Evolutionary conservation across 768 basidiomycete genomes (phyloP), one percentile per base, ranked within the genome.

Genomic region (Mycena rebaudengoi): DNA sequence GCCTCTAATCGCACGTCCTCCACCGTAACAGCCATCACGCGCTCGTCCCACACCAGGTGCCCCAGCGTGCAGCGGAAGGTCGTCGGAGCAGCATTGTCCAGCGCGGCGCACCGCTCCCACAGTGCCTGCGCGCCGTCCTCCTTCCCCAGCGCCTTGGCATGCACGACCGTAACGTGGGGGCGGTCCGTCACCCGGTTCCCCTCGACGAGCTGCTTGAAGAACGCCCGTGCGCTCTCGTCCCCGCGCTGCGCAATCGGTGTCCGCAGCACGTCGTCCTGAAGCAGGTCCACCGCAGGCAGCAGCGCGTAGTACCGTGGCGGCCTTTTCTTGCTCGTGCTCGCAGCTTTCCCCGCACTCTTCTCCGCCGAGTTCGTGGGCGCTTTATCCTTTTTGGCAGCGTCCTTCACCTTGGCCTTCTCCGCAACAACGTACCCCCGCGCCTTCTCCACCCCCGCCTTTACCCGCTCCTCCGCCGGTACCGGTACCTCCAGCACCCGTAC

Each of bases 111-210:
- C 11, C 75, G 73, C 16, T 83, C 80, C 85, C 86, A 86, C 3
- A 85, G 60, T 11, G 66, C 71, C 41, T 70, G 62, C 39, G 41
- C 41, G 14, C 48, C 40, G 16, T n/a, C 40, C 16, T 41, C 39
- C 13, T 10, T 30, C 48, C 43, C 7, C 53, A 78, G 58, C n/a
- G 75, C 60, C 21, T 88, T 88, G 65, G 75, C 73, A 75, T 99
- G 98, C 29, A 91, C 90, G 62, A 99, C 79, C 2, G 97, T 99
- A 58, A 98, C 82, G 76, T 99, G 98, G 1, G 96, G 95, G 4
- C 83, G 77, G 39, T 74, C 67, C 16, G 85, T 73, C 14, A 97
- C 75, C 25, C 92, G 81, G 5, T 78, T 71, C 0, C 75, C 75
- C 10, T 50, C 40, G 57, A 82, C 79, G 29, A 96, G 71, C 8